These are phyloP conservation scores for Sergeia podlipaevii DNA, from an alignment of 208 protist species.

Conservation along the genomic window DNA sequence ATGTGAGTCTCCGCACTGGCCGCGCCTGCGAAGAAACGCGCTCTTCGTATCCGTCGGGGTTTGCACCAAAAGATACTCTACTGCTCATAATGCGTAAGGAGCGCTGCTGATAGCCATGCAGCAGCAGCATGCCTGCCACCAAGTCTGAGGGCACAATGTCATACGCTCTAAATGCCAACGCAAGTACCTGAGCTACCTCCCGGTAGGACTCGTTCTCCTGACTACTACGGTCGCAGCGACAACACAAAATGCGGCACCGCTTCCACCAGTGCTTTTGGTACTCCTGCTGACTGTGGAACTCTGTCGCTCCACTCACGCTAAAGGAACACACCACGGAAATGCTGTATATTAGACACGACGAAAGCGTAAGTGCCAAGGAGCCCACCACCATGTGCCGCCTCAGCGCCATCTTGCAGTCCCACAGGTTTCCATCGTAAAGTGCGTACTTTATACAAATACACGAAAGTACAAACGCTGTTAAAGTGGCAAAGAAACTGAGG, in stretches of 20 bases:
- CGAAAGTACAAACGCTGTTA: slow-evolving; percentile 23
- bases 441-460: slow-evolving; percentile 27
- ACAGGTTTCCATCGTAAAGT: slow-evolving; percentile 28
- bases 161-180: slow-evolving; percentile 69
- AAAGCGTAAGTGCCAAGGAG: slow-evolving; percentile 34
- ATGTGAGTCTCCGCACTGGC: slow-evolving; percentile 28
- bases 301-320: slow-evolving; percentile 40
- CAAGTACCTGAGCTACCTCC: slow-evolving; percentile 59
- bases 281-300: slow-evolving; percentile 36
- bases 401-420: slow-evolving; percentile 10
- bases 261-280: slow-evolving; percentile 65
- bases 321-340: slow-evolving; percentile 40
- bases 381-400: slow-evolving; percentile 25
- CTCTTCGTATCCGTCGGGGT: slow-evolving; percentile 28
- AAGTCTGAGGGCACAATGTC: slow-evolving; percentile 87
- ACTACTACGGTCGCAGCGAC: slow-evolving; percentile 17
- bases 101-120: slow-evolving; percentile 60
- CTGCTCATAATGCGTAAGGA: slow-evolving; percentile 20
- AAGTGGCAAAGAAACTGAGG: slow-evolving; percentile 20
- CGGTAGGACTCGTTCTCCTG: slow-evolving; percentile 45
- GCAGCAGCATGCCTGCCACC: slow-evolving; percentile 74
- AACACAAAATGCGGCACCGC: slow-evolving; percentile 63
- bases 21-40: slow-evolving; percentile 47
- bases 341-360: slow-evolving; percentile 21
- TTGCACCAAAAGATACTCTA: slow-evolving; percentile 28